Evolutionary conservation across 164 flowering plant species (phyloP), one percentile per base, ranked within the genome.

Genomic region (Aristolochia contorta): DNA sequence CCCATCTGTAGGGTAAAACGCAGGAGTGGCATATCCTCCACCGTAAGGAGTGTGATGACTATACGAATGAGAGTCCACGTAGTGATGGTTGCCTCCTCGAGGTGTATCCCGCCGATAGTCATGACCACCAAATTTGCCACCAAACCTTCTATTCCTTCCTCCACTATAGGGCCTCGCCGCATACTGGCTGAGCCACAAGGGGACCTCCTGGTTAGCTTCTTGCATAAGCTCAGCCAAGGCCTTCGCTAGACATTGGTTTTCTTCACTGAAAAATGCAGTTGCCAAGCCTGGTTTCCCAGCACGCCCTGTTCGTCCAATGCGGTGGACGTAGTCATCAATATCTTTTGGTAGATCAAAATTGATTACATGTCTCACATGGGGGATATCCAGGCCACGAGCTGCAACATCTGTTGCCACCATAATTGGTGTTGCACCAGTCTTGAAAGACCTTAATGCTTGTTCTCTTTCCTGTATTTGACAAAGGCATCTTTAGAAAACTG

Each of bases 381-480:
- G 86, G n/a, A 85, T 76, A 57, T 85, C 91, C 41, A 85, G 69
- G 16, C 91, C 91, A 4, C 87, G 71, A 56, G 91, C 77, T 49
- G 91, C 91, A 20, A 85, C 91, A 73, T 85, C 85, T 24, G 88
- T 85, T 23, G 91, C 91, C 3, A 84, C 86, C 79, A 84, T 51
- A 22, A 82, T 79, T 25, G 86, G 89, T 9, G 80, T 79, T 0
- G 33, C 47, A 6, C 89, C 89, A 57, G 53, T 77, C 61, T 70
- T 82, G 76, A 84, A 84, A 5, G 79, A 79, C 59, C 76, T 75
- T 71, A 84, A 52, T 0, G 89, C 86, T 16, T 68, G 64, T 63
- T 82, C 89, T 23, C 89, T 71, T 65, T 84, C 86, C 89, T 84
- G 51, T 23, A 63, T 13, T 18, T 23, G 20, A 56, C 15, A 62